Evolutionary conservation across 1,284 basidiomycete species (phyloP).

Genomic region (Marasmius tenuissimus): DNA sequence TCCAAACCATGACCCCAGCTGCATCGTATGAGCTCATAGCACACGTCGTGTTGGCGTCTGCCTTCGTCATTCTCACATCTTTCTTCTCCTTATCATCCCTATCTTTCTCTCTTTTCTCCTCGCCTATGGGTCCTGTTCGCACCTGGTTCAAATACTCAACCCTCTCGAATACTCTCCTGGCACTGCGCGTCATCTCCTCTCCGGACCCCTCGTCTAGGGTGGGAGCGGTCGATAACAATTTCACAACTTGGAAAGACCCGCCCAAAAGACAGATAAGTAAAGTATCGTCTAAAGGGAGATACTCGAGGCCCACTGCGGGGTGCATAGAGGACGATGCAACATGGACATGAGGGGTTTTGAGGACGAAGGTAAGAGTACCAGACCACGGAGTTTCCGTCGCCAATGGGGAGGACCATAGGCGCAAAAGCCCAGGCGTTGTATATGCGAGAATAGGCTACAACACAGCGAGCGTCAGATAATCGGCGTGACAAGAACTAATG

Average conservation of each 20-base stretch:
- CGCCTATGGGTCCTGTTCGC: background rate
- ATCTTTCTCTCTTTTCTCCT: background rate
- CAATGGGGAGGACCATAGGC: slow-evolving; percentile 13
- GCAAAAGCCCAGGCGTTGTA: slow-evolving; percentile 54
- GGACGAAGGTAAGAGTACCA: slow-evolving; percentile 39
- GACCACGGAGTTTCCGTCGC: slow-evolving; percentile 37
- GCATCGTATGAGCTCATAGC: slow-evolving; percentile 50
- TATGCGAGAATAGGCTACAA: slow-evolving; percentile 57
- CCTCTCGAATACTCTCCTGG: background rate
- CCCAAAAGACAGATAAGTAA: slow-evolving; percentile 63
- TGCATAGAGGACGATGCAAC: slow-evolving; percentile 58
- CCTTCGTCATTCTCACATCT: slow-evolving; percentile 33
- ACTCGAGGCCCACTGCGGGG: slow-evolving; percentile 56
- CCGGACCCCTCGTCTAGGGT: background rate
- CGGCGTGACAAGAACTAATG: slow-evolving; percentile 34
- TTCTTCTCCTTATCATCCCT: background rate
- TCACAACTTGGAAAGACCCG: slow-evolving; percentile 65
- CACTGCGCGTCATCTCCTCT: background rate
- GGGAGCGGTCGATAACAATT: slow-evolving; percentile 48
- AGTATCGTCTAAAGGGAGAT: slow-evolving; percentile 46
- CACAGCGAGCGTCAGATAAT: slow-evolving; percentile 27
- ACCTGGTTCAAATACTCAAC: background rate
- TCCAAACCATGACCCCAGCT: slow-evolving; percentile 53
- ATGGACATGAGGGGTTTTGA: slow-evolving; percentile 51
- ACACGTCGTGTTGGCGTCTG: slow-evolving; percentile 58